Base-by-base conservation (phyloP, 2,329 filamentous ascomycete genomes). In the Sordariomycetes sp. region DNA sequence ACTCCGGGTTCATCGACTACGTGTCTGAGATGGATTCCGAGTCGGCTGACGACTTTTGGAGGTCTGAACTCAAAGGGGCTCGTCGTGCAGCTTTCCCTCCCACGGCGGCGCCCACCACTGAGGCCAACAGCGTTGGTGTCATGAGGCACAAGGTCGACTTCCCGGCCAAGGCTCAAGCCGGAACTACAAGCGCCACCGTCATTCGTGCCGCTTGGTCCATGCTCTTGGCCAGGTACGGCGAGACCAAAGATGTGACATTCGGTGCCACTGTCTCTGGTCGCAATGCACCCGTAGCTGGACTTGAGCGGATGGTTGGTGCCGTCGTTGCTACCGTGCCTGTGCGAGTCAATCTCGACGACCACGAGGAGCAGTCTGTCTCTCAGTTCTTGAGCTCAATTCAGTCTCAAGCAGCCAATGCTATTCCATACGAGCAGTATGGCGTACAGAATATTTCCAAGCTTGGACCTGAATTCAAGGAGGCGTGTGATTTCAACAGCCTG, bases 241-340 rank as follows among this genome's bases (percentile, higher is more conserved):
- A 41, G 23, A 43, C 39, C 2, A 39, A 37, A 19, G 41, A 40
- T 16, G 34, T 48, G 8, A 29, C 38, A 2, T 50, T 47, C 21
- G 47, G 45, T 3, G 37, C 40, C 4, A 37, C 42, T 6, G 24
- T 47, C 15, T 46, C 41, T 2, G 47, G 47, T 5, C 40, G 47
- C 10, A 32, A 48, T 15, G 40, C 40, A 2, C 36, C 39, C 3
- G 41, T 51, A 15, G 19, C 35, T 11, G 46, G 46, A 14, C 37
- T 50, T 11, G 40, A 39, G n/a, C 34, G 33, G 20, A 46, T 47
- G 20, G 27, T 33, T 2, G 47, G 43, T 4, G 45, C 46, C 14
- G 34, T 37, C 15, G 39, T 50, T 12, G 39, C 41, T 14, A 45
- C 43, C 6, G 30, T 46, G 7, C 42, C 42, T 4, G 29, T 44